phyloP scores from a whole-genome alignment of 1,139 yeast genomes.

The Geotrichum fermentans region DNA sequence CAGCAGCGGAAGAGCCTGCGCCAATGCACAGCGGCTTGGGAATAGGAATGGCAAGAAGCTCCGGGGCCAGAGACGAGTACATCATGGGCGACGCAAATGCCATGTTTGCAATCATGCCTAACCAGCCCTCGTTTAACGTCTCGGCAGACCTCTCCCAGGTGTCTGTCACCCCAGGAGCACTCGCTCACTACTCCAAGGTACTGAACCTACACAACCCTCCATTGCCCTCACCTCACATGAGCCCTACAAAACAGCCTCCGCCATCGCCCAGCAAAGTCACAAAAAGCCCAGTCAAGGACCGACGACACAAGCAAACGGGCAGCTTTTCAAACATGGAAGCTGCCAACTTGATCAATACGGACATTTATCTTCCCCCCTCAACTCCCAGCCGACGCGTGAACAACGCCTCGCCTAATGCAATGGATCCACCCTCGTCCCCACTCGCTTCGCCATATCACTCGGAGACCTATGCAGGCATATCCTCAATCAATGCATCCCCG shows the following conservation, averaged over 20 bases:
- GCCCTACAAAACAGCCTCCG: constrained; percentile 3
- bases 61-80: background rate
- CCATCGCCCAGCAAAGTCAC: constrained; percentile 18
- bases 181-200: constrained; percentile 31
- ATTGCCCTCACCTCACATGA: background rate
- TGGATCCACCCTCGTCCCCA: constrained; percentile 15
- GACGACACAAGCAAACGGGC: constrained; percentile 15
- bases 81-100: constrained; percentile 5
- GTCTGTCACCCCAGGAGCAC: constrained; percentile 29
- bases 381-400: constrained; percentile 19
- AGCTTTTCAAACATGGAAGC: constrained; percentile 16
- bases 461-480: constrained; percentile 10
- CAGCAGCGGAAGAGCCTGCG: constrained; percentile 1
- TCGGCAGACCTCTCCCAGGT: constrained; percentile 20
- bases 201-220: constrained; percentile 13
- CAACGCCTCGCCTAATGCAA: constrained; percentile 18
- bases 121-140: constrained; percentile 18
- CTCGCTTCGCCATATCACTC: constrained; percentile 16
- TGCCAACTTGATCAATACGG: constrained; percentile 16
- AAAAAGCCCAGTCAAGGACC: constrained; percentile 15
- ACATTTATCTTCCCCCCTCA: constrained; percentile 21
- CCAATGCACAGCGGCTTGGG: constrained; percentile 6
- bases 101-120: constrained; percentile 11
- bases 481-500: constrained; percentile 14
- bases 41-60: constrained; percentile 6